These are phyloP conservation scores for Lecanicillium sp. DNA, from an alignment of 2,329 filamentous ascomycete genomes.

Conservation along the genomic window DNA sequence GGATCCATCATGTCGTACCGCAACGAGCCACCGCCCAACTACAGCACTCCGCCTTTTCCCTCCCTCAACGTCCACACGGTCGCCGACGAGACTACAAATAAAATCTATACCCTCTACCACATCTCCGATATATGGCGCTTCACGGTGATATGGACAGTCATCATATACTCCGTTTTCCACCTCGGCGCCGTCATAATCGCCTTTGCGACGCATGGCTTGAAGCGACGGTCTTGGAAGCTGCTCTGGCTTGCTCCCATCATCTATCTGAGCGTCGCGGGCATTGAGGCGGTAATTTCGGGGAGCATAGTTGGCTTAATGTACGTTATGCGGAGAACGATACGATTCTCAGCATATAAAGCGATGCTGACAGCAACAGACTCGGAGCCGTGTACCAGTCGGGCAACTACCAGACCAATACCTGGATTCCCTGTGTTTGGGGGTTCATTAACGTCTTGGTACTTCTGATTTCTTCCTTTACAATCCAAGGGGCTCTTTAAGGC, in stretches of 20 bases:
- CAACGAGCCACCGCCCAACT: constrained; percentile 39
- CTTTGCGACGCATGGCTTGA: constrained; percentile 61
- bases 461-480: constrained; percentile 85
- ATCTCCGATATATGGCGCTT: constrained; percentile 78
- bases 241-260: constrained; percentile 68
- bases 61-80: constrained; percentile 70
- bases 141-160: constrained; percentile 78
- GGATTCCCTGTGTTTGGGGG: constrained; percentile 87
- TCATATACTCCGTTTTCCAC: constrained; percentile 72
- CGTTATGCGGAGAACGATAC: no score
- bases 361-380: constrained; percentile 44
- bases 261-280: constrained; percentile 64
- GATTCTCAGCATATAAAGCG: no score
- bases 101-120: constrained; percentile 59
- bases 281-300: constrained; percentile 74
- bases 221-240: constrained; percentile 50
- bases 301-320: constrained; percentile 77
- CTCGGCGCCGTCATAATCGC: constrained; percentile 66
- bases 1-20: constrained; percentile 22
- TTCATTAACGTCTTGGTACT: constrained; percentile 77
- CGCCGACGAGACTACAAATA: constrained; percentile 35
- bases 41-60: constrained; percentile 68
- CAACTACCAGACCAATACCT: constrained; percentile 87
- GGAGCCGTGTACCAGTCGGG: constrained; percentile 76
- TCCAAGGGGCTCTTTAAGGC: constrained; percentile 80